A percentile compares a stretch with the other conserved stretches of the same genome.
phyloP scores from a whole-genome alignment of 306 rosid species.

The Boehmeria nivea region DNA sequence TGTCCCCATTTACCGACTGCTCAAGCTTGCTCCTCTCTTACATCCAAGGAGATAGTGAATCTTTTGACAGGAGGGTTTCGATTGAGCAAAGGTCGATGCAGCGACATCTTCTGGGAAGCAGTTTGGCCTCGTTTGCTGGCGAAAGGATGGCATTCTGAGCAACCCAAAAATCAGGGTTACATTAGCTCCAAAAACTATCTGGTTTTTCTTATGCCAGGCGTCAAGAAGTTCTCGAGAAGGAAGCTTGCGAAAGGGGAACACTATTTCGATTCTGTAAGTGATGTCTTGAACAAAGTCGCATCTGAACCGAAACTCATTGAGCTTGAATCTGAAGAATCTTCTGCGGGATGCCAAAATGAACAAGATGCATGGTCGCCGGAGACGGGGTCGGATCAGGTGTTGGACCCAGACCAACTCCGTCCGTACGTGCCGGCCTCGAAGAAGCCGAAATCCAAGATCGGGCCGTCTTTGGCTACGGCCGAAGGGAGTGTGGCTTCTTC shows the following conservation, averaged over 20 bases:
- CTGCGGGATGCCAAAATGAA: constrained; percentile 33
- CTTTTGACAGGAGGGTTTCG: constrained; percentile 56
- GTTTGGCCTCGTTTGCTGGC: no score
- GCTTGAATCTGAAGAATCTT: constrained; percentile 55
- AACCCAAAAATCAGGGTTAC: constrained; percentile 49
- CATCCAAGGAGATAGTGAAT: constrained; percentile 48
- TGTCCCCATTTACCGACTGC: constrained; percentile 34
- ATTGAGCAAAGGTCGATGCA: constrained; percentile 62
- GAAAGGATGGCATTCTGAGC: constrained; percentile 89
- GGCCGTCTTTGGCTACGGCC: no score
- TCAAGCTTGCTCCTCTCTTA: constrained; percentile 59
- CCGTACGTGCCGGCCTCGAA: no score
- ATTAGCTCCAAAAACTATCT: constrained; percentile 37
- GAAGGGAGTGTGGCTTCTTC: no score
- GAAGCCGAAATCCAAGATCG: no score
- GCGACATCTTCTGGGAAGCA: constrained; percentile 80
- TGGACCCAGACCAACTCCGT: no score
- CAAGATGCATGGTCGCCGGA: constrained; percentile 32
- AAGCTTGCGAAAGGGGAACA: no score
- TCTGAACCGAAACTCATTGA: constrained; percentile 66
- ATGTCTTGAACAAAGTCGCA: constrained; percentile 70
- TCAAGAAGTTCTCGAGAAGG: constrained; percentile 68
- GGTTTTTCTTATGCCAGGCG: constrained; percentile 70
- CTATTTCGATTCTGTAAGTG: constrained; percentile 66
- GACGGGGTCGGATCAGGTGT: constrained; percentile 38